Evolutionary conservation across 2,329 filamentous ascomycete genomes (phyloP).

Genomic region (Cercospora sp.): DNA sequence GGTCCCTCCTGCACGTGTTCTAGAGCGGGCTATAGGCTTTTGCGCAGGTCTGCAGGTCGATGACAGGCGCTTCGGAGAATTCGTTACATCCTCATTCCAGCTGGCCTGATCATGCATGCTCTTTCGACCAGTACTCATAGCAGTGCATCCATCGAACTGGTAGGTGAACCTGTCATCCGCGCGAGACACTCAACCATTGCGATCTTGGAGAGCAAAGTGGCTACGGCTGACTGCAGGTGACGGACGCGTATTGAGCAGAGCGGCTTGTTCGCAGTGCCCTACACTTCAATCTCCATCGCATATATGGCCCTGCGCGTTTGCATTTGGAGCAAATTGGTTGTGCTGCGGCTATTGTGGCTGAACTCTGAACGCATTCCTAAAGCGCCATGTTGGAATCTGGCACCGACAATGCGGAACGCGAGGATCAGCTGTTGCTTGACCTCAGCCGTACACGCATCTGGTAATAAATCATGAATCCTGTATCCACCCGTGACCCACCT

Average conservation of each 20-base stretch:
- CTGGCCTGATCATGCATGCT: background rate
- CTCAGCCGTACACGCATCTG: constrained; percentile 5
- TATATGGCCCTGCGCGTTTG: background rate
- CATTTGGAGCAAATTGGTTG: background rate
- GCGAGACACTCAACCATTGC: background rate
- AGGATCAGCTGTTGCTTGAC: background rate
- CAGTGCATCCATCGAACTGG: background rate
- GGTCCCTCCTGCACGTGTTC: background rate
- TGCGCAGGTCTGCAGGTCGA: background rate
- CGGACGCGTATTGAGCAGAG: background rate
- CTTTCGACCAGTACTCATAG: background rate
- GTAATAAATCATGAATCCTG: background rate
- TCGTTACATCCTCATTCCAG: background rate
- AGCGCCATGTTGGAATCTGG: background rate
- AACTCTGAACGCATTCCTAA: background rate
- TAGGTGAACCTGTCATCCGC: background rate
- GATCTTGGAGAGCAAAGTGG: background rate
- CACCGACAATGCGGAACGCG: background rate
- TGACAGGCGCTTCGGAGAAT: background rate
- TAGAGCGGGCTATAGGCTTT: background rate
- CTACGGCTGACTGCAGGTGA: background rate
- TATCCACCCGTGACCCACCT: background rate
- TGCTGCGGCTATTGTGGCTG: background rate
- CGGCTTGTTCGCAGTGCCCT: background rate
- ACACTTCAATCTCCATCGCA: background rate